Conservation (phyloP, 805 yeast genomes). For the Teunomyces atbi region DNA sequence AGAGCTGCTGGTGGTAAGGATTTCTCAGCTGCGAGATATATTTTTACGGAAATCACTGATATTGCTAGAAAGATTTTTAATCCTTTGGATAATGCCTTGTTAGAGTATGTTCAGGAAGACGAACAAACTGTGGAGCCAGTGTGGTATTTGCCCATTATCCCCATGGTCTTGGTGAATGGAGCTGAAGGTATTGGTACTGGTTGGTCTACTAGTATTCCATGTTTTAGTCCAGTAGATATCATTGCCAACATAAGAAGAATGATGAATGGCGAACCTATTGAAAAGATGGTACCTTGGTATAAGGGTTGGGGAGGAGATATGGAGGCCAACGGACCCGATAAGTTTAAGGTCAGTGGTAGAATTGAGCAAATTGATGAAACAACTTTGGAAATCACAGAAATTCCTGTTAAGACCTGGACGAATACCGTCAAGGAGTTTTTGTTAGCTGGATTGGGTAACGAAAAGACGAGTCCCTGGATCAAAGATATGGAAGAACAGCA, state of each 20-base stretch:
- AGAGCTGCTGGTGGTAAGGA: constrained; percentile 97
- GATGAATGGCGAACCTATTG: constrained; percentile 68
- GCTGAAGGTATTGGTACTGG: constrained; percentile 99
- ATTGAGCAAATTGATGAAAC: constrained; percentile 78
- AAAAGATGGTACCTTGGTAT: constrained; percentile 87
- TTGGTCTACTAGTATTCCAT: constrained; percentile 93
- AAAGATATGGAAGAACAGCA: constrained; percentile 96
- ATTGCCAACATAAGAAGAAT: constrained; percentile 69
- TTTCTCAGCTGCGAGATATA: constrained; percentile 97
- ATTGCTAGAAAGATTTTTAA: constrained; percentile 77
- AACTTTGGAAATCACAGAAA: constrained; percentile 84
- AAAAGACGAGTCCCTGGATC: constrained; percentile 78
- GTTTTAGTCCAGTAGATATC: constrained; percentile 82
- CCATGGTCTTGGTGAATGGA: constrained; percentile 94
- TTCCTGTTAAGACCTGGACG: constrained; percentile 94
- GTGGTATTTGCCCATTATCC: constrained; percentile 91
- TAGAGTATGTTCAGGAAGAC: constrained; percentile 84
- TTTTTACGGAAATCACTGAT: constrained; percentile 77
- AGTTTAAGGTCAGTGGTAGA: constrained; percentile 72
- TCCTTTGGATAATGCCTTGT: constrained; percentile 74
- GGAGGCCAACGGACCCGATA: constrained; percentile 61
- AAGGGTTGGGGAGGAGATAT: constrained; percentile 92
- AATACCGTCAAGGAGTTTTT: constrained; percentile 83
- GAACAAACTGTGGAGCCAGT: constrained; percentile 93
- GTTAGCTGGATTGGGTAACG: constrained; percentile 73